Percentiles rank a stretch among this genome's conserved stretches.
phyloP scores from a whole-genome alignment of 2,329 filamentous ascomycete species.

The Apiospora aurea region DNA sequence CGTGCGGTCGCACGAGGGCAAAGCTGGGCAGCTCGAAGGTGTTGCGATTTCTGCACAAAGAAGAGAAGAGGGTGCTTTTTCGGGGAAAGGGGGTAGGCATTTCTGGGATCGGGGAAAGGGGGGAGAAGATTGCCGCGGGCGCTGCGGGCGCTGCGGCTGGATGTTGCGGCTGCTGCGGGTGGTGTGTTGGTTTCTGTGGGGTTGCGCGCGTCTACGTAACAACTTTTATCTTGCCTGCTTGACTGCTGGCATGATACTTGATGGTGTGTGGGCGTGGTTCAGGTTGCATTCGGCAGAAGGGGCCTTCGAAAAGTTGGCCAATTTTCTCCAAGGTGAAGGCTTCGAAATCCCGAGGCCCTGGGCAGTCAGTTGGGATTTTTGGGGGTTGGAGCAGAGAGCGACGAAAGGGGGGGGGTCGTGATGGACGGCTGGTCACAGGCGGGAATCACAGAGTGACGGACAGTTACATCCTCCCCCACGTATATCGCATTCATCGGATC shows the following conservation, averaged over 20 bases:
- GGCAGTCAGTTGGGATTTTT: not conserved
- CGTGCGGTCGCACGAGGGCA: not conserved
- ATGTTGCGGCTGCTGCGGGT: not conserved
- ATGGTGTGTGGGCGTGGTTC: too few relatives aligned
- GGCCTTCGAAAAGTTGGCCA: not conserved
- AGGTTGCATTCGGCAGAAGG: not conserved
- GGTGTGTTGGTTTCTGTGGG: not conserved
- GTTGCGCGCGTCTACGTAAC: not conserved
- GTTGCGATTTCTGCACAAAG: not conserved
- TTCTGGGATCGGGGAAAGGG: not conserved
- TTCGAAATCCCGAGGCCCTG: not conserved
- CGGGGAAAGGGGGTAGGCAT: not conserved
- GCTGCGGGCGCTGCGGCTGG: too few relatives aligned
- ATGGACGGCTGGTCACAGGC: not conserved
- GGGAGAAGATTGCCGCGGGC: not conserved
- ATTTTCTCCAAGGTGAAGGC: not conserved
- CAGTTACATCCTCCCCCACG: too few relatives aligned
- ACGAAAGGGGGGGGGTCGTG: not conserved
- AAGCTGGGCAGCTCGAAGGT: not conserved
- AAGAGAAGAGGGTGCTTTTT: not conserved
- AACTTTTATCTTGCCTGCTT: not conserved
- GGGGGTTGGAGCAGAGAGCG: not conserved
- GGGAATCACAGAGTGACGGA: not conserved
- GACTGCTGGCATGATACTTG: not conserved
- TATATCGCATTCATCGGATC: not conserved